Conservation (phyloP, 2,329 filamentous ascomycete species). For the Ascochyta viciae-villosae region DNA sequence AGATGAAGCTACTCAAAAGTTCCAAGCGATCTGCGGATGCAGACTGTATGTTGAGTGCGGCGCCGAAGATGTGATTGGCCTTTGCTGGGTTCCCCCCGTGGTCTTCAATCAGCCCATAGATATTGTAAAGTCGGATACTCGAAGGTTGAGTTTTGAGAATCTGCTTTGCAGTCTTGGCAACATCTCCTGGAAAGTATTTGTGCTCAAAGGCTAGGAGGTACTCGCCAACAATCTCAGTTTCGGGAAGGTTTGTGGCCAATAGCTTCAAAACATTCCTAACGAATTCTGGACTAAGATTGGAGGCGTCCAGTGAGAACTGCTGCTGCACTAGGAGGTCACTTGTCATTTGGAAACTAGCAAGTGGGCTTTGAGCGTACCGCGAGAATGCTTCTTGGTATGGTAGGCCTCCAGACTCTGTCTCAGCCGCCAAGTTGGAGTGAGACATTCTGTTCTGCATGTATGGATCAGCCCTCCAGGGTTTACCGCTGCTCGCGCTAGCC, state of each 20-base stretch:
- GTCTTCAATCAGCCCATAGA: conserved; percentile 77
- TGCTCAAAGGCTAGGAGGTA: conserved; percentile 75
- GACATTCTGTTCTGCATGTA: not conserved
- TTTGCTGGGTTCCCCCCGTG: conserved; percentile 63
- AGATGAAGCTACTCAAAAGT: conserved; percentile 68
- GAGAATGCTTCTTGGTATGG: not conserved
- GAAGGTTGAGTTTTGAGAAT: conserved; percentile 73
- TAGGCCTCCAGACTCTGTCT: not conserved
- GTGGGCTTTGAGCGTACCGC: conserved; percentile 2
- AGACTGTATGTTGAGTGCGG: conserved; percentile 68
- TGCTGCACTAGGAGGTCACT: conserved; percentile 35
- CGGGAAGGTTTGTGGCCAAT: conserved; percentile 54
- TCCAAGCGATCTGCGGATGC: conserved; percentile 56
- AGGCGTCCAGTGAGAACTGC: conserved; percentile 23
- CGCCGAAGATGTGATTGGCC: conserved; percentile 70
- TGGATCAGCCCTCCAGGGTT: conserved; percentile 56
- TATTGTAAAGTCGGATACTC: conserved; percentile 75
- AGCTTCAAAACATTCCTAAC: conserved; percentile 59
- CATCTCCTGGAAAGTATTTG: conserved; percentile 58
- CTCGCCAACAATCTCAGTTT: conserved; percentile 63
- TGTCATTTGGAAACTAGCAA: conserved; percentile 29
- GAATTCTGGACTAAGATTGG: conserved; percentile 24
- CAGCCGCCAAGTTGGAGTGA: too few relatives aligned
- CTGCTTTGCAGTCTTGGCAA: conserved; percentile 74
- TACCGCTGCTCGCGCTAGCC: too few relatives aligned